A percentile compares a stretch with the other conserved stretches of the same genome.
These are phyloP conservation scores for Melastoma malabathricum DNA, from an alignment of 345 rosid genomes.

Conservation along the genomic window DNA sequence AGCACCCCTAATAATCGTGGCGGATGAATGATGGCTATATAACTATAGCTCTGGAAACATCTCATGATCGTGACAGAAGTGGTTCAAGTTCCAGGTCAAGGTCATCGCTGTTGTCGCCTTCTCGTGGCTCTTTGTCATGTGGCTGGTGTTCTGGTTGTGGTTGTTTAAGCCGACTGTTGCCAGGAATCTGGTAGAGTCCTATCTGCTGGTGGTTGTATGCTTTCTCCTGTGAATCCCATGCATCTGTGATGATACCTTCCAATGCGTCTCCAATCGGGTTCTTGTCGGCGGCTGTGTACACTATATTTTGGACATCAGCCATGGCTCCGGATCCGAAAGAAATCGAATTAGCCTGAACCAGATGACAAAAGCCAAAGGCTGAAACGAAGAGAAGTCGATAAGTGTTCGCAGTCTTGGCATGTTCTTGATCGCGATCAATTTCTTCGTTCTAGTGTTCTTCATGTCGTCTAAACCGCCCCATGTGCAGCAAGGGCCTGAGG, in stretches of 20 bases:
- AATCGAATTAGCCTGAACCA: slow-evolving; percentile 7
- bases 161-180: slow-evolving; percentile 7
- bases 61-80: slow-evolving; percentile 14
- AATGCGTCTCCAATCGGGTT: slow-evolving; percentile 28
- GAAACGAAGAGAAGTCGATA: not conserved
- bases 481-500: no score
- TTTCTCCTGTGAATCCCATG: slow-evolving; percentile 44
- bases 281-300: slow-evolving; percentile 41
- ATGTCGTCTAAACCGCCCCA: no score
- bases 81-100: slow-evolving; percentile 28
- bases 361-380: not conserved
- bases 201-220: slow-evolving; percentile 33
- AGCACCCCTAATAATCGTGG: no score
- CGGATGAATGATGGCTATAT: no score
- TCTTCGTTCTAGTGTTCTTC: slow-evolving; percentile 39
- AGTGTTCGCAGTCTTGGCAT: slow-evolving; percentile 17
- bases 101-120: slow-evolving; percentile 17
- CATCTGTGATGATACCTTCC: slow-evolving; percentile 30
- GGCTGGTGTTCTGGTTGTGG: slow-evolving; percentile 4
- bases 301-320: slow-evolving; percentile 39
- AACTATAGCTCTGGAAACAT: no score
- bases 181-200: slow-evolving; percentile 16
- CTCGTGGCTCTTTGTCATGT: slow-evolving; percentile 2
- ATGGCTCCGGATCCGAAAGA: slow-evolving; percentile 31
- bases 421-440: slow-evolving; percentile 37